phyloP scores from a whole-genome alignment of 2,329 filamentous ascomycete genomes.

The Metarhizium robertsii region DNA sequence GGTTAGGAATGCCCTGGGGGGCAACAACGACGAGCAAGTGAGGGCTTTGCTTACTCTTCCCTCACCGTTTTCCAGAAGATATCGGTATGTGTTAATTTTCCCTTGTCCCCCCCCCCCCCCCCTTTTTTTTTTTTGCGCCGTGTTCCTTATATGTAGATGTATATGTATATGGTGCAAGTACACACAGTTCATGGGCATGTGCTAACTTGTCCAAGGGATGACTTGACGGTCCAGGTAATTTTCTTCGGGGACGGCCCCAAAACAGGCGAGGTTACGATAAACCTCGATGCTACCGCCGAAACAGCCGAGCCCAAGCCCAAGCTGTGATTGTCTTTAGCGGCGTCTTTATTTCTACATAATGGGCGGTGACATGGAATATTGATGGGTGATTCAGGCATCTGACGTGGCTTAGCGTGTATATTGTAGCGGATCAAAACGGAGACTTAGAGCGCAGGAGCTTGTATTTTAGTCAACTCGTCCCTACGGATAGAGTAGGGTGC shows the following conservation, averaged over 20 bases:
- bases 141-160: no score
- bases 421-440: neutral
- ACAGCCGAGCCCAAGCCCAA: slow-evolving; percentile 27
- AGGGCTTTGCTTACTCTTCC: slow-evolving; percentile 86
- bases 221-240: slow-evolving; percentile 94
- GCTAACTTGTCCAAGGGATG: slow-evolving; percentile 51
- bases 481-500: neutral
- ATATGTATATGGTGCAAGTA: no score
- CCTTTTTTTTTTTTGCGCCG: neutral
- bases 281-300: slow-evolving; percentile 72
- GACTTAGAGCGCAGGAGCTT: neutral
- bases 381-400: neutral
- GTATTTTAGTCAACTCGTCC: neutral
- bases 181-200: neutral
- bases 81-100: slow-evolving; percentile 48
- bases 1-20: slow-evolving; percentile 87
- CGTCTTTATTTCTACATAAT: neutral
- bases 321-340: slow-evolving; percentile 19
- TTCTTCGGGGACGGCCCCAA: slow-evolving; percentile 84
- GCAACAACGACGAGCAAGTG: slow-evolving; percentile 87
- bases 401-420: neutral
- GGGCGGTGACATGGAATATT: neutral
- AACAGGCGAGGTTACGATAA: slow-evolving; percentile 71
- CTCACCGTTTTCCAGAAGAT: slow-evolving; percentile 82
- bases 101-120: neutral